Conservation (phyloP, 306 rosid species). For the Prosopis cineraria region DNA sequence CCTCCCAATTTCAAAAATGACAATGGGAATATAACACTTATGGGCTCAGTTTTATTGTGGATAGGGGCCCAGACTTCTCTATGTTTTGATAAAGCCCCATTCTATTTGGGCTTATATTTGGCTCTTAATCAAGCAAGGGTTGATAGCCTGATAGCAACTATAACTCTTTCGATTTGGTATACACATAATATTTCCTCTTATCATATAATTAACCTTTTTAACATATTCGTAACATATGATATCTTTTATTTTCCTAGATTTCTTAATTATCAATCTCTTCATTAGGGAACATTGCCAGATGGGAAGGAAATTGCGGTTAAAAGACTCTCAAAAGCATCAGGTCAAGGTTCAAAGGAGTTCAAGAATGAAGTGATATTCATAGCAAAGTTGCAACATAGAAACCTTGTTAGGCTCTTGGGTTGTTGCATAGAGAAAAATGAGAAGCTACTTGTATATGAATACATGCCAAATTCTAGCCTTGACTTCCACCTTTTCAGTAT, state of each 20-base stretch:
- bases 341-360: neutral
- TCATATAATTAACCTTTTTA: neutral
- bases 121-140: too few relatives aligned
- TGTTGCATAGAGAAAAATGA: neutral
- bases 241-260: neutral
- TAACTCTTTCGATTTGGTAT: too few relatives aligned
- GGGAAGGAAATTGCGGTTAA: neutral
- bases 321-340: neutral
- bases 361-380: neutral
- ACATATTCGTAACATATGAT: neutral
- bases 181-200: neutral
- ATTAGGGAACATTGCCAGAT: neutral
- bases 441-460: neutral
- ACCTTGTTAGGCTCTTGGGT: neutral
- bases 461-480: neutral
- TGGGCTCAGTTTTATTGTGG: too few relatives aligned
- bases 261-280: neutral
- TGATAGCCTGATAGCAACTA: too few relatives aligned
- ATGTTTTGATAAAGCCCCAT: too few relatives aligned
- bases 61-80: too few relatives aligned
- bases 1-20: too few relatives aligned
- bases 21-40: too few relatives aligned
- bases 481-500: neutral
- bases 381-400: neutral
- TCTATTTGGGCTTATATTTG: too few relatives aligned